A percentile compares a stretch with the other conserved stretches of the same genome.
phyloP scores from a whole-genome alignment of 2,329 filamentous ascomycete species.

The Talaromyces amestolkiae region DNA sequence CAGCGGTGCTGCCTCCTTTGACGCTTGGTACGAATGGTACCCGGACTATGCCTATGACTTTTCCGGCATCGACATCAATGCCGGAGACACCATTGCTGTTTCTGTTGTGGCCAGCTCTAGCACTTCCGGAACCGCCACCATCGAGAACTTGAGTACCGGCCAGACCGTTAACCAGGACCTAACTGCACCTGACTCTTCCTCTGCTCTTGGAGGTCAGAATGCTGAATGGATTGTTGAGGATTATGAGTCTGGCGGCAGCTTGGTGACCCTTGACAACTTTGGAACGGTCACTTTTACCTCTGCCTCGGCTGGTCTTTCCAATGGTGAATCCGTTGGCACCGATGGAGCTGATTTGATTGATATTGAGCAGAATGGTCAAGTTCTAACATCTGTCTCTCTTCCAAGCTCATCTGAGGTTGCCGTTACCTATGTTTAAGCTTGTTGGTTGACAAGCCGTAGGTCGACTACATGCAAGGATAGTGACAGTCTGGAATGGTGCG shows the following conservation, averaged over 20 bases:
- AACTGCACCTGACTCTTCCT: slow-evolving; percentile 33
- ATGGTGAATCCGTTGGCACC: slow-evolving; percentile 29
- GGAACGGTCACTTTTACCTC: slow-evolving; percentile 43
- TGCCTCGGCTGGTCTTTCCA: slow-evolving; percentile 28
- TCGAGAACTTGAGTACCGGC: slow-evolving; percentile 55
- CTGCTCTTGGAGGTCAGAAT: slow-evolving; percentile 53
- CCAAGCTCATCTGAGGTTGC: slow-evolving; percentile 28
- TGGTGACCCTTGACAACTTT: slow-evolving; percentile 51
- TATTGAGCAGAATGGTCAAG: slow-evolving; percentile 44
- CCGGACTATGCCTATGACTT: slow-evolving; percentile 58
- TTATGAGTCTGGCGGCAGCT: slow-evolving; percentile 39
- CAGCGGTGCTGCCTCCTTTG: slow-evolving; percentile 41
- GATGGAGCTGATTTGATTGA: slow-evolving; percentile 46
- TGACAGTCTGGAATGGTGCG: not conserved
- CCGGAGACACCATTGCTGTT: slow-evolving; percentile 47
- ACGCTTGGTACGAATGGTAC: slow-evolving; percentile 63
- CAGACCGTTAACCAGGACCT: slow-evolving; percentile 55
- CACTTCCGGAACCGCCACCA: slow-evolving; percentile 45
- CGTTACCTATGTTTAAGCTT: slow-evolving; percentile 24
- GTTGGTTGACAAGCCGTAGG: not conserved
- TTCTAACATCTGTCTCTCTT: slow-evolving; percentile 32
- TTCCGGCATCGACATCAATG: slow-evolving; percentile 43
- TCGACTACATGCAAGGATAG: not conserved
- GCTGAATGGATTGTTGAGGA: slow-evolving; percentile 65
- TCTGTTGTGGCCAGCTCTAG: slow-evolving; percentile 43